Conservation (phyloP, 768 basidiomycete species). For the Royoungia palumana region DNA sequence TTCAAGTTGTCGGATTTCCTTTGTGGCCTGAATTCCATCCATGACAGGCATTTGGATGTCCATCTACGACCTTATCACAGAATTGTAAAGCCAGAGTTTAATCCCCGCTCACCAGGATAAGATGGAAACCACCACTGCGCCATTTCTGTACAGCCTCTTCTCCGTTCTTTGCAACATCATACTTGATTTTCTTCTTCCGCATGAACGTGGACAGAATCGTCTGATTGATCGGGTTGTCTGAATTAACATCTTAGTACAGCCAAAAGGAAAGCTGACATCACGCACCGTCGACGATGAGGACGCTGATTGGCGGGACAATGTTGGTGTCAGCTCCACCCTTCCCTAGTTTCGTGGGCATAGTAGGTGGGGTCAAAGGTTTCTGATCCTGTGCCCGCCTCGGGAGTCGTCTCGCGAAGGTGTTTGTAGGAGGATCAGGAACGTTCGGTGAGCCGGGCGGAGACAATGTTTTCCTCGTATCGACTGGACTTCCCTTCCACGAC, state of each 20-base stretch:
- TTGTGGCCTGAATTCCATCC: constrained; percentile 97
- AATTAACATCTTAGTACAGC: constrained; percentile 10
- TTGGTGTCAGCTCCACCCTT: constrained; percentile 57
- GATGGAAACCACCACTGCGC: constrained; percentile 88
- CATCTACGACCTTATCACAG: constrained; percentile 62
- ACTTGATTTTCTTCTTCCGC: constrained; percentile 94
- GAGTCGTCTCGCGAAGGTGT: constrained; percentile 26
- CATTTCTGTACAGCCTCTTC: constrained; percentile 95
- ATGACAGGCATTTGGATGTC: constrained; percentile 99
- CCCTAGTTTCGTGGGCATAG: constrained; percentile 42
- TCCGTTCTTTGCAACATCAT: constrained; percentile 91
- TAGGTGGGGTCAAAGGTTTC: constrained; percentile 25
- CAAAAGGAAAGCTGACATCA: constrained; percentile 8
- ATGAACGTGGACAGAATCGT: constrained; percentile 97
- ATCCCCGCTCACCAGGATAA: constrained; percentile 74
- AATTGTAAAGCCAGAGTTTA: background rate
- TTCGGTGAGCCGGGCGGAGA: constrained; percentile 36
- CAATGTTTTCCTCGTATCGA: constrained; percentile 30
- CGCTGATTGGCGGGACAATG: constrained; percentile 94
- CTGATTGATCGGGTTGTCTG: constrained; percentile 98
- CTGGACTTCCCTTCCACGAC: constrained; percentile 24
- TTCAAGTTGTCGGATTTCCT: constrained; percentile 88
- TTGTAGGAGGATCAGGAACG: constrained; percentile 22
- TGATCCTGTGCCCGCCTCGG: constrained; percentile 32
- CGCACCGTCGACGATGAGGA: constrained; percentile 95